phyloP scores from a whole-genome alignment of 345 rosid genomes.

The Schrenkiella parvula region DNA sequence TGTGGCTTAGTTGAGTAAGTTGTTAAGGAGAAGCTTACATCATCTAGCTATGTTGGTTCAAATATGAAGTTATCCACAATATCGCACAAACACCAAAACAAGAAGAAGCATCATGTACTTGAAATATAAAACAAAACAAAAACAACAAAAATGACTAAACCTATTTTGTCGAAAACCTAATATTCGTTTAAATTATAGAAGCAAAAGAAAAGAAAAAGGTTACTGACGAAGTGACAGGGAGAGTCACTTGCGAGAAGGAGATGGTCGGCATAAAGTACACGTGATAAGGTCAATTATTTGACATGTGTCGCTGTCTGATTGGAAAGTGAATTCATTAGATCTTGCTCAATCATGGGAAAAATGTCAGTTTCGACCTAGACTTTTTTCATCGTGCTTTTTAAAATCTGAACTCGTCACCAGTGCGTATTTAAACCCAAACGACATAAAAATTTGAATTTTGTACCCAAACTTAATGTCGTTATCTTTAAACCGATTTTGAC shows the following conservation, averaged over 20 bases:
- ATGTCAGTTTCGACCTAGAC: too few species aligned
- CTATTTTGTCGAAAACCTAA: background rate
- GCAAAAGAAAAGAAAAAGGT: background rate
- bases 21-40: background rate
- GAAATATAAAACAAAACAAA: background rate
- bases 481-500: too few species aligned
- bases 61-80: background rate
- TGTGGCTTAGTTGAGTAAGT: background rate
- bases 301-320: background rate
- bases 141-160: too few species aligned
- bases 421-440: too few species aligned
- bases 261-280: conserved; percentile 32
- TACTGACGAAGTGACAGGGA: conserved; percentile 16
- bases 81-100: background rate
- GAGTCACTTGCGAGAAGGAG: conserved; percentile 25
- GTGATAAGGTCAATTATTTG: conserved; percentile 19
- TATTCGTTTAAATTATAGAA: background rate
- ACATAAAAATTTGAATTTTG: too few species aligned
- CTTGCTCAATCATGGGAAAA: conserved; percentile 34
- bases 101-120: background rate
- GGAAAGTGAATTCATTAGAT: conserved; percentile 25
- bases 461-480: too few species aligned
- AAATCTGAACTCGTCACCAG: too few species aligned
- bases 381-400: too few species aligned
- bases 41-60: background rate